Evolutionary conservation across 768 basidiomycete species (phyloP).

Genomic region (Fistulinella prunicolor): DNA sequence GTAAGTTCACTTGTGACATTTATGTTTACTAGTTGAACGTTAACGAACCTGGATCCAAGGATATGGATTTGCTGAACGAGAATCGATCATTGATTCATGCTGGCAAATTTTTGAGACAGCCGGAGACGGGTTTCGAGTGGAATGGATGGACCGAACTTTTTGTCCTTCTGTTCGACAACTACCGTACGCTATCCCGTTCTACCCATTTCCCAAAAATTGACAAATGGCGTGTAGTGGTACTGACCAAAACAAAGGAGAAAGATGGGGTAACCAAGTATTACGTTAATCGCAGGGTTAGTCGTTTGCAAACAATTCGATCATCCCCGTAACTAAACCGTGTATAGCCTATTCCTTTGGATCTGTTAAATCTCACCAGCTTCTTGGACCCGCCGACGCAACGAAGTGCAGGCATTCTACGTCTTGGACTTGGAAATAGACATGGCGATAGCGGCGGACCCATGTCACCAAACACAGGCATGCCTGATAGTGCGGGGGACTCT

Average conservation of each 20-base stretch:
- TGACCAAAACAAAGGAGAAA: slow-evolving; percentile 82
- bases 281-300: slow-evolving; percentile 73
- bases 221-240: slow-evolving; percentile 57
- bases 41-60: slow-evolving; percentile 36
- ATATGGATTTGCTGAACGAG: slow-evolving; percentile 87
- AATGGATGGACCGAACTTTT: slow-evolving; percentile 89
- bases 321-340: neutral
- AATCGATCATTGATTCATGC: slow-evolving; percentile 81
- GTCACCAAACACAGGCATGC: slow-evolving; percentile 28
- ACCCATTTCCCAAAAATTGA: slow-evolving; percentile 9
- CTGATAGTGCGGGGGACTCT: slow-evolving; percentile 54
- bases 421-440: slow-evolving; percentile 44
- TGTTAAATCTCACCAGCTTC: slow-evolving; percentile 83
- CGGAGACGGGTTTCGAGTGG: slow-evolving; percentile 85
- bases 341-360: slow-evolving; percentile 90
- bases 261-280: slow-evolving; percentile 74
- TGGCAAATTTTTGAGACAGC: slow-evolving; percentile 80
- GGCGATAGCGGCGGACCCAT: slow-evolving; percentile 24
- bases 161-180: slow-evolving; percentile 93
- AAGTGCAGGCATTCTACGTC: slow-evolving; percentile 66
- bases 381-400: slow-evolving; percentile 77
- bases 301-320: neutral
- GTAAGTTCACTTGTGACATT: slow-evolving; percentile 30
- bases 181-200: slow-evolving; percentile 52
- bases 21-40: neutral